These are phyloP conservation scores for Jacaranda mimosifolia DNA, from an alignment of 257 asterid species.

Conservation along the genomic window DNA sequence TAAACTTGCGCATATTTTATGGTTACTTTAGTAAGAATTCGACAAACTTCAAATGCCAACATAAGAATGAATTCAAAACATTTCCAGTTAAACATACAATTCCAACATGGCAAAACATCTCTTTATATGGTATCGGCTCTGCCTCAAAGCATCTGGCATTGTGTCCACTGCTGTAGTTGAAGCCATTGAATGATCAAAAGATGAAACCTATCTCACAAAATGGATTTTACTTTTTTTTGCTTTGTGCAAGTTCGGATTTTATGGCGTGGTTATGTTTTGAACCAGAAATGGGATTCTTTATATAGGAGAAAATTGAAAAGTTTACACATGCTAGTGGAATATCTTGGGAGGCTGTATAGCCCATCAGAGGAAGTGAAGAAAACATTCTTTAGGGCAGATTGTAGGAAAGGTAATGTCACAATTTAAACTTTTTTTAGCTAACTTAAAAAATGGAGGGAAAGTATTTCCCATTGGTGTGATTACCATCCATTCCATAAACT, in stretches of 20 bases:
- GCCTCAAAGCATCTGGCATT: conserved; percentile 69
- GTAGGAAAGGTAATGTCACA: conserved; percentile 53
- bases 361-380: conserved; percentile 49
- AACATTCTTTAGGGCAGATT: conserved; percentile 65
- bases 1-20: too few relatives aligned
- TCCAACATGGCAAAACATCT: conserved; percentile 69
- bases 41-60: neutral
- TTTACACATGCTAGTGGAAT: conserved; percentile 48
- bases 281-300: conserved; percentile 40
- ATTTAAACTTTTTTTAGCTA: conserved; percentile 37
- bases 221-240: too few relatives aligned
- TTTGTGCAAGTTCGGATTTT: conserved; percentile 31
- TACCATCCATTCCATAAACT: neutral
- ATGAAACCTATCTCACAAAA: too few relatives aligned
- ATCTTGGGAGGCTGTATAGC: conserved; percentile 35
- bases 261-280: conserved; percentile 36
- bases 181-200: conserved; percentile 49
- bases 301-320: conserved; percentile 42
- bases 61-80: too few relatives aligned
- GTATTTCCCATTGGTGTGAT: conserved; percentile 28
- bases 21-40: too few relatives aligned
- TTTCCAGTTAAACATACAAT: too few relatives aligned
- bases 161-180: conserved; percentile 55
- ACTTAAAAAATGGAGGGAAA: conserved; percentile 47
- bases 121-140: conserved; percentile 72